Evolutionary conservation across 1,284 basidiomycete genomes (phyloP), one percentile per base, ranked within the genome.

Genomic region (Grifola frondosa): DNA sequence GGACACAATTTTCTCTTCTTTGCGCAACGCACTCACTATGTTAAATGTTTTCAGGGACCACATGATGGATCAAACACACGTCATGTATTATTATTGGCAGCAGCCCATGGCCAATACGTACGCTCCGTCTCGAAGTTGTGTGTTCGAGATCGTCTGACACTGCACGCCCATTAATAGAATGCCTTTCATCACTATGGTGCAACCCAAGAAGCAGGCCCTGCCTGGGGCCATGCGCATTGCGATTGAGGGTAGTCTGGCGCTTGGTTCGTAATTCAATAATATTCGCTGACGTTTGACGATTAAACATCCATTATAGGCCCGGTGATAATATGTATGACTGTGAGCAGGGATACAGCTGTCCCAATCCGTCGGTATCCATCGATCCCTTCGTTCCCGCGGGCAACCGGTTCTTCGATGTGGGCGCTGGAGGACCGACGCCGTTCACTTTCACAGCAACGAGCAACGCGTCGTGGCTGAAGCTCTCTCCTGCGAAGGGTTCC

Each of bases 71-170:
- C 82, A 85, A 54, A 81, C 78, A 6, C 78, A 81, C 61, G 57
- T 80, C 41, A 75, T 74, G 53, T 84, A 83, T 51, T 75, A 72
- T 49, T 85, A 86, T 60, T 86, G 83, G 81, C 84, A 86, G 52
- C 75, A 82, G 57, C 81, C 81, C 1, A 77, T 78, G 71, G 70
- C 73, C 3, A 78, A 84, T 60, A 74, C 74, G 78, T 79, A 50
- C 25, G 70, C 59, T 3, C 15, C 4, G 6, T 25, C 15, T 19
- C 31, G 15, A 11, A 28, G 19, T 2, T 17, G 24, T 7, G 8
- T 33, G 13, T 16, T 22, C 13, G 22, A 25, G 35, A 2, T 28
- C 20, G 26, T 9, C 35, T 24, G 30, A 16, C 16, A 16, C 48
- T 38, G 39, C 5, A 12, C 33, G 20, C 12, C 19, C 16, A 15